phyloP scores from a whole-genome alignment of 2,329 filamentous ascomycete species.

The Sphaerulina vaccinii region DNA sequence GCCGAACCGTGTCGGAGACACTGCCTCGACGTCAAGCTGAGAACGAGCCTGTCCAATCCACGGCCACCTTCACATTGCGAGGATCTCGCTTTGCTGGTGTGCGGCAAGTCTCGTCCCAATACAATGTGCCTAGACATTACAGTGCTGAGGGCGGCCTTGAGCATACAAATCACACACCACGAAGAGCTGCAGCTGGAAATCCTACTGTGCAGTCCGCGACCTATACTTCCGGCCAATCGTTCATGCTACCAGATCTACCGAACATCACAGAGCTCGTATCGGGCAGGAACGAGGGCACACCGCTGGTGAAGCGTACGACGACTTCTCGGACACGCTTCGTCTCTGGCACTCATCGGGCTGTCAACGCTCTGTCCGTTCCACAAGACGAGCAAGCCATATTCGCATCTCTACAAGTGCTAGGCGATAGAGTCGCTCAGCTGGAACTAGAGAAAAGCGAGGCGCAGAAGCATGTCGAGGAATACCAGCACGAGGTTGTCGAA shows the following conservation, averaged over 20 bases:
- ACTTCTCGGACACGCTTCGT: constrained; percentile 56
- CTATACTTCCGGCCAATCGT: constrained; percentile 56
- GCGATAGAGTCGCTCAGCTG: constrained; percentile 57
- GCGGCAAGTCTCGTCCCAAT: constrained; percentile 25
- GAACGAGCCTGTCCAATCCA: constrained; percentile 50
- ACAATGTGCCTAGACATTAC: constrained; percentile 24
- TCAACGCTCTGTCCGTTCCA: constrained; percentile 58
- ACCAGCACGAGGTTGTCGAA: constrained; percentile 61
- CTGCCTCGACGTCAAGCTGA: constrained; percentile 54
- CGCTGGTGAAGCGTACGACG: constrained; percentile 54
- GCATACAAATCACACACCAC: constrained; percentile 24
- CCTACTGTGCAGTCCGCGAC: constrained; percentile 42
- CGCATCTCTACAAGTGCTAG: constrained; percentile 57
- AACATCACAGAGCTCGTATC: constrained; percentile 63
- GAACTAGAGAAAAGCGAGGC: constrained; percentile 56
- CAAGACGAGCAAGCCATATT: constrained; percentile 64
- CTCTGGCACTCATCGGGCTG: constrained; percentile 48
- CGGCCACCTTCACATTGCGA: constrained; percentile 44
- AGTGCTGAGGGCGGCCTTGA: constrained; percentile 21
- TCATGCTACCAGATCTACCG: constrained; percentile 60
- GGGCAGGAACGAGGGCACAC: constrained; percentile 58
- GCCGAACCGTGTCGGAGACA: constrained; percentile 55
- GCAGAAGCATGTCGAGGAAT: constrained; percentile 52
- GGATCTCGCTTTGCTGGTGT: constrained; percentile 55
- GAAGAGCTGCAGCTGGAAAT: constrained; percentile 31